These are phyloP conservation scores for Scheffersomyces ergatensis DNA, from an alignment of 805 yeast species.

Conservation along the genomic window DNA sequence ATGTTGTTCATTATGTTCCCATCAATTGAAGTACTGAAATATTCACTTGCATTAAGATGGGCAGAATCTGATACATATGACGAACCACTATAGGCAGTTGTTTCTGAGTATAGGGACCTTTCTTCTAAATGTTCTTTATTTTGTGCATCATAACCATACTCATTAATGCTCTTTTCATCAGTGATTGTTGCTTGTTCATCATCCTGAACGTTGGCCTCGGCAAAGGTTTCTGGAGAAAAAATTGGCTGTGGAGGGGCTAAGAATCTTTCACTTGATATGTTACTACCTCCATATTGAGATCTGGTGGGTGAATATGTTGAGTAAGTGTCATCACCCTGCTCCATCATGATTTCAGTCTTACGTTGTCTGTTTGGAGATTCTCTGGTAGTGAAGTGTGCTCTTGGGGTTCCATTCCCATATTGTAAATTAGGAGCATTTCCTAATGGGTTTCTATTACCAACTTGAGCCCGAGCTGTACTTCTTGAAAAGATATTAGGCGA, in stretches of 20 bases:
- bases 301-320: conserved; percentile 37
- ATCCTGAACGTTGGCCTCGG: conserved; percentile 48
- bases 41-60: conserved; percentile 29
- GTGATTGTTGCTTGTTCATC: conserved; percentile 30
- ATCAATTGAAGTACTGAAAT: conserved; percentile 45
- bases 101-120: conserved; percentile 33
- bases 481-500: conserved; percentile 45
- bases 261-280: conserved; percentile 46
- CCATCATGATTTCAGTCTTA: conserved; percentile 45
- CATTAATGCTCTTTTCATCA: conserved; percentile 13
- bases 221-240: conserved; percentile 60
- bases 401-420: conserved; percentile 39
- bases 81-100: conserved; percentile 32
- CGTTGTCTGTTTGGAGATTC: conserved; percentile 70
- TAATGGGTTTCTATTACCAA: conserved; percentile 14
- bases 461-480: conserved; percentile 24
- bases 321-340: conserved; percentile 21
- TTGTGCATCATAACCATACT: conserved; percentile 34
- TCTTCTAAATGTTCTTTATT: conserved; percentile 31
- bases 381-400: conserved; percentile 64
- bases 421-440: conserved; percentile 27
- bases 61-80: conserved; percentile 22
- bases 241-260: conserved; percentile 66
- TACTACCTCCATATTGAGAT: conserved; percentile 22
- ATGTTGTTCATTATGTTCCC: conserved; percentile 46